phyloP scores from a whole-genome alignment of 1,284 basidiomycete genomes.

The Trichosporon sp. region DNA sequence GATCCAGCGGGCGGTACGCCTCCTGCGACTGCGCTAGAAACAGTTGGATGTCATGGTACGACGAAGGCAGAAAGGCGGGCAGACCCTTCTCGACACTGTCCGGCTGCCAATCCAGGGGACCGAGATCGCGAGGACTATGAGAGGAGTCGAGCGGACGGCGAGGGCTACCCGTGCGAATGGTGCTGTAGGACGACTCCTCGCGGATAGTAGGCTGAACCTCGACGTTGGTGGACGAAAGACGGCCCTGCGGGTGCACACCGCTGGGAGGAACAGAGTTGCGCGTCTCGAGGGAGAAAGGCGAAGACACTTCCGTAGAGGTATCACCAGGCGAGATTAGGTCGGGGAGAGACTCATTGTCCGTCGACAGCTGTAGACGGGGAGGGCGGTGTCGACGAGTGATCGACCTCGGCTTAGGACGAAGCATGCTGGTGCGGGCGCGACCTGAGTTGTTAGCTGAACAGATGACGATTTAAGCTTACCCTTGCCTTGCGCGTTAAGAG shows the following conservation, averaged over 20 bases:
- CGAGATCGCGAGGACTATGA: background rate
- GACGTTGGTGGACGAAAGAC: background rate
- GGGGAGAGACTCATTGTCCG: conserved; percentile 13
- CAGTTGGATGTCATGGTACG: conserved; percentile 4
- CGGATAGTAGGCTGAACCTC: conserved; percentile 1
- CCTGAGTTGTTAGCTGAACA: background rate
- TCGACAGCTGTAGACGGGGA: background rate
- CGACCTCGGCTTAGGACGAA: background rate
- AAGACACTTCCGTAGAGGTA: background rate
- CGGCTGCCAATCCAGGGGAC: background rate
- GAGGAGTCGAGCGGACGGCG: background rate
- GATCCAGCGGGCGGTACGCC: conserved; percentile 2
- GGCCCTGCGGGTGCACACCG: background rate
- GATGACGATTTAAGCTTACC: background rate
- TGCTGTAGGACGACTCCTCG: background rate
- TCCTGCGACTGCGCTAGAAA: conserved; percentile 10
- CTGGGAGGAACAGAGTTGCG: background rate
- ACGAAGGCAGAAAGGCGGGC: conserved; percentile 2
- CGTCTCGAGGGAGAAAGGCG: conserved; percentile 4
- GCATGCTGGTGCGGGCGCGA: background rate
- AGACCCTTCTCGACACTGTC: background rate
- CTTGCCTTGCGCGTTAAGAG: background rate
- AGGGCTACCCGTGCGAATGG: conserved; percentile 1
- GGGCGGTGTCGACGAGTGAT: conserved; percentile 8
- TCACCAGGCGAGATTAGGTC: conserved; percentile 9